A percentile compares a stretch with the other conserved stretches of the same genome.
Evolutionary conservation across 805 yeast species (phyloP).

Genomic region (Isabelozyma heimii): DNA sequence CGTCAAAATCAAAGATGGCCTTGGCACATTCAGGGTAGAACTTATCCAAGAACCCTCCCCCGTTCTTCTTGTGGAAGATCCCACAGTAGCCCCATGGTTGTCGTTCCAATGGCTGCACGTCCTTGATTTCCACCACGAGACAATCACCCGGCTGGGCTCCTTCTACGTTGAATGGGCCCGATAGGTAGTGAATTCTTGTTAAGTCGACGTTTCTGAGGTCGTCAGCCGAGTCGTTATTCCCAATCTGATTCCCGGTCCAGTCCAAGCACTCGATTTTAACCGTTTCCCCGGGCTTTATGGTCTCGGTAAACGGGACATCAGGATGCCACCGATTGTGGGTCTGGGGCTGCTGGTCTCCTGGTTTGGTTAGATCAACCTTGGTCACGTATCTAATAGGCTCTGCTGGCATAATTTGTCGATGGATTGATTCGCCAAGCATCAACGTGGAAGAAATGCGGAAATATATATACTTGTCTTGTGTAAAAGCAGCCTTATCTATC

Average conservation of each 20-base stretch:
- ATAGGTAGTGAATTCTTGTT: conserved; percentile 44
- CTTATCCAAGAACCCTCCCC: conserved; percentile 50
- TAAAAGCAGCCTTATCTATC: too few species aligned
- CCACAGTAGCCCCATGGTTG: conserved; percentile 57
- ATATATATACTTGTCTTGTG: too few species aligned
- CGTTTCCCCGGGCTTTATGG: conserved; percentile 40
- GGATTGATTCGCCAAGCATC: not conserved
- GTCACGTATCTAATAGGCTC: conserved; percentile 34
- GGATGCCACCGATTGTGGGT: conserved; percentile 57
- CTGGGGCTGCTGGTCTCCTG: conserved; percentile 46
- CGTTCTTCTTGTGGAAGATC: conserved; percentile 46
- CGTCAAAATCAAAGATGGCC: conserved; percentile 53
- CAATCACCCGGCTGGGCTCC: conserved; percentile 49
- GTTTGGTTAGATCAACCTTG: conserved; percentile 39
- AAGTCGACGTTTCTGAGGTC: conserved; percentile 46
- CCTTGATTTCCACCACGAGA: conserved; percentile 48
- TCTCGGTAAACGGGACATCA: conserved; percentile 41
- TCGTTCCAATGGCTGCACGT: conserved; percentile 50
- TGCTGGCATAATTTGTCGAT: conserved; percentile 6
- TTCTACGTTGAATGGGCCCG: conserved; percentile 47
- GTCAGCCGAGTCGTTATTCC: conserved; percentile 47
- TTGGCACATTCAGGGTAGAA: conserved; percentile 52
- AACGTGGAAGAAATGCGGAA: not conserved
- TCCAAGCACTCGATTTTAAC: conserved; percentile 51
- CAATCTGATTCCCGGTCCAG: conserved; percentile 54